Base-by-base conservation (phyloP, 495 filamentous ascomycete genomes). In the Daldinia bambusicola region DNA sequence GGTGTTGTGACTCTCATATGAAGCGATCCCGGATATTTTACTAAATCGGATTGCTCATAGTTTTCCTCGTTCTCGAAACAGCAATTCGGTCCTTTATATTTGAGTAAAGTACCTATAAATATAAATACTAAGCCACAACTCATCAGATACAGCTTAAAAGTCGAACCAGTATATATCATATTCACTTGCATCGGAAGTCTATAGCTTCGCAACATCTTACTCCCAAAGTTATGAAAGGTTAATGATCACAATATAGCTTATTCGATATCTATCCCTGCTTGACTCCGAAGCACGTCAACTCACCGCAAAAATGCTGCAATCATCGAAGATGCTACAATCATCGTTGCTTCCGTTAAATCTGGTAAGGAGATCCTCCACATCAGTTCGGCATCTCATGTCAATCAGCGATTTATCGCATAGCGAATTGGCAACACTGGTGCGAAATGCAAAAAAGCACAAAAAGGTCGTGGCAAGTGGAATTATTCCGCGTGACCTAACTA, bases 341-440 rank as follows among this genome's bases (percentile, higher is more conserved):
- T 36, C 72, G n/a, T 26, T 63, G 43, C 55, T 69, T 55, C 63
- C 58, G 34, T 30, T 74, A n/a, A 60, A 60, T 64, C 62, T 69
- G 30, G 55, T 63, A 22, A 74, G 77, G 53, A 60, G 62, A 43
- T 80, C 78, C 52, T 78, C 79, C 50, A 76, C 74, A 2, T 57
- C 62, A 31, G 14, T 90, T 53, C 89, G 93, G 31, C 95, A 98
- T 84, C 85, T 99, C 31, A 89, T 98, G 74, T 94, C 93, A 50
- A 95, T 97, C 74, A 89, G 89, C 48, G 94, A 99, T 76, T 86
- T 98, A 62, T 90, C 89, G 2, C 84, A 91, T 18, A 73, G 86
- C 12, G 95, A 98, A 78, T 88, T 99, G 74, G 88, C 88, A 12
- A 88, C 87, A 18, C 86, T 99, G 43, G 89, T 99, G 59, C 87